A percentile compares a stretch with the other conserved stretches of the same genome.
Evolutionary conservation across 345 rosid genomes (phyloP).

Genomic region (Ceriops decandra): DNA sequence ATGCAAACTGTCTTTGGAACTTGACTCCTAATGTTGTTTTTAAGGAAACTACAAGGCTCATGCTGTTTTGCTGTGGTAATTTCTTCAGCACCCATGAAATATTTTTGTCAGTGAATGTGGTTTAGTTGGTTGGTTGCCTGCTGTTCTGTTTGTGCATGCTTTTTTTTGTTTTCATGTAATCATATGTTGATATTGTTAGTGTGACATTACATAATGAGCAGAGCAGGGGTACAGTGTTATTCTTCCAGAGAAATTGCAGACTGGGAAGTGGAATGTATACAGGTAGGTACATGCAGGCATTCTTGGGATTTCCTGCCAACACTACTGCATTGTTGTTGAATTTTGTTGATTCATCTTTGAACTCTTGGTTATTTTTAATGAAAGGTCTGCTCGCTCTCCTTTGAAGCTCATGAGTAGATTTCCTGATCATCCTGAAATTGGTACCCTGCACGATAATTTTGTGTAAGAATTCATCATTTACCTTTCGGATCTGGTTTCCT

Average conservation of each 20-base stretch:
- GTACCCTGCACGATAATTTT: slow-evolving; percentile 89
- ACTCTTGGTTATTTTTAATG: neutral
- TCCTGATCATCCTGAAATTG: slow-evolving; percentile 78
- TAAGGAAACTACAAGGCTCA: too few relatives aligned
- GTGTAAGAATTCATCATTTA: slow-evolving; percentile 48
- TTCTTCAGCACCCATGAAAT: too few relatives aligned
- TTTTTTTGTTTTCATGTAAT: neutral
- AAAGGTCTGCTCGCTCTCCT: slow-evolving; percentile 81
- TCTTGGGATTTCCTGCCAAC: neutral
- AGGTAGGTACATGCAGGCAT: slow-evolving; percentile 40
- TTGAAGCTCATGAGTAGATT: slow-evolving; percentile 71
- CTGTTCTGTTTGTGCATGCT: neutral
- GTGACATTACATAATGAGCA: slow-evolving; percentile 31
- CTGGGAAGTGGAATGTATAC: slow-evolving; percentile 92
- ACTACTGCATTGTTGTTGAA: neutral
- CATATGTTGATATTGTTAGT: slow-evolving; percentile 10
- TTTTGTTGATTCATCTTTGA: slow-evolving; percentile 4
- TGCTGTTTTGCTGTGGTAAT: too few relatives aligned
- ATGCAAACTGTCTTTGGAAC: too few relatives aligned
- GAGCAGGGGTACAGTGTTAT: slow-evolving; percentile 84
- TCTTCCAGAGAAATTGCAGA: slow-evolving; percentile 87
- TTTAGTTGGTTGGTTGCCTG: slow-evolving; percentile 2
- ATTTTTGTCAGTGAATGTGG: neutral
- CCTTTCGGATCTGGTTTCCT: neutral
- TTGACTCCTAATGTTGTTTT: too few relatives aligned